phyloP scores from a whole-genome alignment of 441 rosid species.

The Iberis amara region DNA sequence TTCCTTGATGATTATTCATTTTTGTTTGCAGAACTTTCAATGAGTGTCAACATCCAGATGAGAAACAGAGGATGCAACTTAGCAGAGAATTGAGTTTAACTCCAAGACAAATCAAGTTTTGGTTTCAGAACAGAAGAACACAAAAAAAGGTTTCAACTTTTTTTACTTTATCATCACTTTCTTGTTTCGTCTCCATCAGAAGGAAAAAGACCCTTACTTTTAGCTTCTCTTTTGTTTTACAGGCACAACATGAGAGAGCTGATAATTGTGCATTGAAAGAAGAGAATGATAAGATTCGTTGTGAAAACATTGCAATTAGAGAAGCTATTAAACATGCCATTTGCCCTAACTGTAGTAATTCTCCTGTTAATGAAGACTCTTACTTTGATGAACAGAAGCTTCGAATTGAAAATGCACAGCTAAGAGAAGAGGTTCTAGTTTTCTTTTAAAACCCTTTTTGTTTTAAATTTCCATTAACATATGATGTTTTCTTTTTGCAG shows the following conservation, averaged over 20 bases:
- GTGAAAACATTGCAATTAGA: constrained; percentile 84
- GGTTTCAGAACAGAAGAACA: constrained; percentile 95
- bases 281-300: constrained; percentile 87
- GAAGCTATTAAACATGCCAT: constrained; percentile 86
- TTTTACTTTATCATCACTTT: not conserved
- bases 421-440: constrained; percentile 69
- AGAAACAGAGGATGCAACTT: constrained; percentile 76
- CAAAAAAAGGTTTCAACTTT: constrained; percentile 65
- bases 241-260: constrained; percentile 93
- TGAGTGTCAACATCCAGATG: constrained; percentile 94
- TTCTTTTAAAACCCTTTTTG: not conserved
- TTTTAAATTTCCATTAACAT: not conserved
- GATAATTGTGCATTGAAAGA: constrained; percentile 63
- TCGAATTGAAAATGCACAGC: constrained; percentile 71
- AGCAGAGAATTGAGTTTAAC: constrained; percentile 76
- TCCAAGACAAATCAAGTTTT: constrained; percentile 94
- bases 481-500: constrained; percentile 29
- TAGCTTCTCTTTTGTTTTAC: not conserved
- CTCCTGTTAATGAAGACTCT: constrained; percentile 62
- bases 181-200: no score
- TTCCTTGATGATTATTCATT: not conserved
- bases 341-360: constrained; percentile 80
- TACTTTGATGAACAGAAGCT: constrained; percentile 80
- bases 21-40: constrained; percentile 55
- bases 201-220: no score